Evolutionary conservation across 139 green algal species (phyloP), one percentile per base, ranked within the genome.

Genomic region (Coccomyxa sp.): DNA sequence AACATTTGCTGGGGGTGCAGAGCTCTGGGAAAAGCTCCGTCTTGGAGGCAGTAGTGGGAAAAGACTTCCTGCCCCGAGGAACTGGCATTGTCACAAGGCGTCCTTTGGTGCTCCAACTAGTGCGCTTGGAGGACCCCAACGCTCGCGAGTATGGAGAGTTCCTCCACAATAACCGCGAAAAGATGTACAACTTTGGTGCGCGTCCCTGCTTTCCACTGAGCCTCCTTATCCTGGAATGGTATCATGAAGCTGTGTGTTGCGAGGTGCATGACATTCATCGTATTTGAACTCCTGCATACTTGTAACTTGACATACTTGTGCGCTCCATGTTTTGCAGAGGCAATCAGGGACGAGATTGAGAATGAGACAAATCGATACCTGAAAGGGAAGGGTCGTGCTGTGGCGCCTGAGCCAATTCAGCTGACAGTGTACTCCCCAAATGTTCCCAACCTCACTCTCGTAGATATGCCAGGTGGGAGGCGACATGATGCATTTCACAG

Each of bases 341-440:
- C 92, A 38, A 96, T 99, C 77, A 87, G 92, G 16, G 74, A 90
- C 63, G 96, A 98, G 89, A 98, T 99, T 84, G 95, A 97, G 84
- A 92, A 88, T 59, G 96, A 98, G 90, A 98, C 96, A 18, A 90
- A 92, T 68, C 90, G 96, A 13, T 89, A 94, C 80, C 92, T 97
- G 17, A 83, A 89, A 21, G 92, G 90, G 28, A 83, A 87, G 71
- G 87, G 87, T 71, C 96, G 93, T 32, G 90, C 90, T 45, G 96
- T 99, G 17, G 97, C 94, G 23, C 93, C 96, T 0, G 92, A 98
- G 77, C 95, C 96, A 76, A 99, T 99, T 80, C 95, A 97, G 87
- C 91, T 99, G 57, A 96, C 92, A 32, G 93, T 99, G 30, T 93
- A 94, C 77, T 98, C 94, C 0, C 92, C 94, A 10, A 87, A 97